Evolutionary conservation across 2,329 filamentous ascomycete genomes (phyloP).

Genomic region (Drechmeria coniospora): DNA sequence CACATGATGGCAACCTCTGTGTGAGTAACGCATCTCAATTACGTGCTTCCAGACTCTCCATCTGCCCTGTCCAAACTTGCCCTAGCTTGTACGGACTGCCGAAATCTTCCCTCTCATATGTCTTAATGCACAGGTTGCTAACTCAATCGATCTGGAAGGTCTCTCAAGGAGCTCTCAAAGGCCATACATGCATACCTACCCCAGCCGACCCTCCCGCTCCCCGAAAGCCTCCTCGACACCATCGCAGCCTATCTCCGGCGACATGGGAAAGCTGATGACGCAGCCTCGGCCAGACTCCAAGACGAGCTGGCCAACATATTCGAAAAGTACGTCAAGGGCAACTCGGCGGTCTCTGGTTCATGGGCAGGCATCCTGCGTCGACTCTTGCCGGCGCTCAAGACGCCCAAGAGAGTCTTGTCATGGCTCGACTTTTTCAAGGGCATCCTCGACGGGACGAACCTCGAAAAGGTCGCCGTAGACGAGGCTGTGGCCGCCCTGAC

Average conservation of each 20-base stretch:
- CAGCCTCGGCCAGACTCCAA: slow-evolving; percentile 53
- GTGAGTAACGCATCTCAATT: slow-evolving; percentile 8
- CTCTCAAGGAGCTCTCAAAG: slow-evolving; percentile 46
- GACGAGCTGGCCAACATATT: slow-evolving; percentile 57
- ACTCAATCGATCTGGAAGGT: slow-evolving; percentile 21
- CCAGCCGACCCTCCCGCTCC: slow-evolving; percentile 44
- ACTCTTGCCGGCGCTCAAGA: slow-evolving; percentile 47
- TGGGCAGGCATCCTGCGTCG: slow-evolving; percentile 54
- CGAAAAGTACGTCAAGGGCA: slow-evolving; percentile 44
- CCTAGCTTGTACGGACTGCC: no score
- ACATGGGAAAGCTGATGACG: slow-evolving; percentile 51
- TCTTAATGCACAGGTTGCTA: no score
- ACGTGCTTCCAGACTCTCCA: no score
- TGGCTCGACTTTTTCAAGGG: slow-evolving; percentile 50
- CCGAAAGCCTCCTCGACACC: slow-evolving; percentile 44
- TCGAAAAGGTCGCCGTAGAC: slow-evolving; percentile 46
- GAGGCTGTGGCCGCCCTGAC: slow-evolving; percentile 51
- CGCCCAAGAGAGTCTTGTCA: slow-evolving; percentile 44
- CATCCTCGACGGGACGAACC: slow-evolving; percentile 31
- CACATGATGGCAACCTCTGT: slow-evolving; percentile 12
- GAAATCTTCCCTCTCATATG: no score
- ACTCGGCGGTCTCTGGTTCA: slow-evolving; percentile 40
- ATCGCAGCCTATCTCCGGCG: slow-evolving; percentile 55
- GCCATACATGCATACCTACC: slow-evolving; percentile 34
- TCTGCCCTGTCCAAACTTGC: no score